Conservation (phyloP, 2,329 filamentous ascomycete genomes). For the Talaromyces sp. region DNA sequence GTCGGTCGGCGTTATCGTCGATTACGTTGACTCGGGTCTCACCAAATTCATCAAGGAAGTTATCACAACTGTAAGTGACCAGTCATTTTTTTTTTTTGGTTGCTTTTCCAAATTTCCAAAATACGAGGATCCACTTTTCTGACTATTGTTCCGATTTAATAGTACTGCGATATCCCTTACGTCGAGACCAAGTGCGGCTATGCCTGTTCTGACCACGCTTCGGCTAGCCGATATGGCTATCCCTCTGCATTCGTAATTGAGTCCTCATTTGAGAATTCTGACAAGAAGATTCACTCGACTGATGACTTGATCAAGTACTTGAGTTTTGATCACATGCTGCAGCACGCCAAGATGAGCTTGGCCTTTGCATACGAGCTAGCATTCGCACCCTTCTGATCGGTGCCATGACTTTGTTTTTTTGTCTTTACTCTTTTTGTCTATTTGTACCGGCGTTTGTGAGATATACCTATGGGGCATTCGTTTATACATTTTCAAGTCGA, state of each 20-base stretch:
- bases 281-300: conserved; percentile 73
- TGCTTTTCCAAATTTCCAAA: no score
- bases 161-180: conserved; percentile 88
- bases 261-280: conserved; percentile 60
- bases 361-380: conserved; percentile 83
- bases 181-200: conserved; percentile 88
- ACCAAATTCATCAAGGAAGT: conserved; percentile 90
- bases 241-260: conserved; percentile 68
- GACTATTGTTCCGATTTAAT: conserved; percentile 5
- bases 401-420: background rate
- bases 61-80: conserved; percentile 63
- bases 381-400: conserved; percentile 65
- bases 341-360: conserved; percentile 83
- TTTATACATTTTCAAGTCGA: conserved; percentile 2
- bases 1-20: conserved; percentile 88
- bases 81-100: background rate
- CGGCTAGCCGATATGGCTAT: conserved; percentile 67
- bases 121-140: conserved; percentile 8
- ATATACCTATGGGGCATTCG: conserved; percentile 24
- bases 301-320: conserved; percentile 72
- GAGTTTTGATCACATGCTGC: conserved; percentile 86
- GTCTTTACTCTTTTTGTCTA: conserved; percentile 1
- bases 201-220: conserved; percentile 73
- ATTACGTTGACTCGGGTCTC: conserved; percentile 76
- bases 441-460: conserved; percentile 7